Conservation (phyloP, 805 yeast species). For the Candida golubevii region DNA sequence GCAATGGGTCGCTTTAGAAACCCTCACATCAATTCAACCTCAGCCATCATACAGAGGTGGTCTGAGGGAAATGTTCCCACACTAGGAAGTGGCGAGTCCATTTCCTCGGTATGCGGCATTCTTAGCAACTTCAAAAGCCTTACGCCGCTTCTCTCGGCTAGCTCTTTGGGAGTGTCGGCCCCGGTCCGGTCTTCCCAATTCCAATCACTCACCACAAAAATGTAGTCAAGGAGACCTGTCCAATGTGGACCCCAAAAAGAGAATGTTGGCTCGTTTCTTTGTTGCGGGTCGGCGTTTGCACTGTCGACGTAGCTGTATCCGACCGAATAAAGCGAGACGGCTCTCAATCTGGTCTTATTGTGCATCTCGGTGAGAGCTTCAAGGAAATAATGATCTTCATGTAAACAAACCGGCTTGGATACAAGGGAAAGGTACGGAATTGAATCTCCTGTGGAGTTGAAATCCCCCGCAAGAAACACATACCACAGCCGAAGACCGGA, state of each 20-base stretch:
- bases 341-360: background rate
- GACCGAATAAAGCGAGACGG: conserved; percentile 2
- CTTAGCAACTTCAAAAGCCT: conserved; percentile 51
- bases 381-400: background rate
- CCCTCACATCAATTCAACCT: conserved; percentile 2
- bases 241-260: conserved; percentile 2
- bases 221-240: conserved; percentile 4
- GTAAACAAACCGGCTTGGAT: conserved; percentile 4
- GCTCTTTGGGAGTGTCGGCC: conserved; percentile 16
- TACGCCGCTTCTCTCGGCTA: conserved; percentile 43
- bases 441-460: background rate
- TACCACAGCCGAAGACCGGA: background rate
- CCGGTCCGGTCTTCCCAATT: background rate
- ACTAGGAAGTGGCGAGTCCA: conserved; percentile 1
- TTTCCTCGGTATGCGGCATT: conserved; percentile 44
- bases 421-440: conserved; percentile 2
- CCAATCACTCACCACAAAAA: conserved; percentile 2
- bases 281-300: conserved; percentile 30
- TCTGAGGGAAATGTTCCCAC: conserved; percentile 1
- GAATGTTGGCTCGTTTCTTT: background rate
- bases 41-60: conserved; percentile 7
- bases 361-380: background rate
- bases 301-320: conserved; percentile 1
- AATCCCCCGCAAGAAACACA: conserved; percentile 3
- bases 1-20: too few species aligned